These are phyloP conservation scores for Amanita thiersii DNA, from an alignment of 768 basidiomycete species.

Conservation along the genomic window DNA sequence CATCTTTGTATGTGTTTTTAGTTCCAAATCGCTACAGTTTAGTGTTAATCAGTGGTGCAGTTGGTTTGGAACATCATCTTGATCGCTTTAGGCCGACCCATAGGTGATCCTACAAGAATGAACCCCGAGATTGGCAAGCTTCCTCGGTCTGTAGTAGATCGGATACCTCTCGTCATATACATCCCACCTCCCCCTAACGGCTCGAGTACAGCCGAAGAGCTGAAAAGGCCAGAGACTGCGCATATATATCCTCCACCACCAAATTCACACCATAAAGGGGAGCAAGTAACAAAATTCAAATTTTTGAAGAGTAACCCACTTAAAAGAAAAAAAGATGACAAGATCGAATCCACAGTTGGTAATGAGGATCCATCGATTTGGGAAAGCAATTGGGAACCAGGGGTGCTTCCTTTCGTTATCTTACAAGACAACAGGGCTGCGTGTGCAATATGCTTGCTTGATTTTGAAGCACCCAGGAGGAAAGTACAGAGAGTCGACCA, in stretches of 20 bases:
- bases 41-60: constrained; percentile 24
- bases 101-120: constrained; percentile 66
- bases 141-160: constrained; percentile 61
- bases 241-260: constrained; percentile 62
- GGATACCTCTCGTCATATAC: constrained; percentile 79
- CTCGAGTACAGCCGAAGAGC: constrained; percentile 25
- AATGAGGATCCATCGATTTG: constrained; percentile 35
- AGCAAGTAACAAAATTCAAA: constrained; percentile 34
- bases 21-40: constrained; percentile 2
- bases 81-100: constrained; percentile 70
- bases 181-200: constrained; percentile 63
- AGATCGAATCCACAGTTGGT: constrained; percentile 5
- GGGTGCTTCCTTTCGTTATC: constrained; percentile 73
- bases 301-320: constrained; percentile 34
- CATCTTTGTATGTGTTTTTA: constrained; percentile 51
- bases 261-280: constrained; percentile 22
- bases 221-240: constrained; percentile 31
- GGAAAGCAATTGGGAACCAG: constrained; percentile 74
- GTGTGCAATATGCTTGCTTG: constrained; percentile 79
- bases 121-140: constrained; percentile 75
- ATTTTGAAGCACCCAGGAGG: constrained; percentile 68
- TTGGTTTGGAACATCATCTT: constrained; percentile 73
- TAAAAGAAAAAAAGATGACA: constrained; percentile 9
- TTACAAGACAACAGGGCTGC: constrained; percentile 78
- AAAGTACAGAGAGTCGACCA: background rate